Evolutionary conservation across 176 grass and related monocot species (phyloP).

Genomic region (Poa annua): DNA sequence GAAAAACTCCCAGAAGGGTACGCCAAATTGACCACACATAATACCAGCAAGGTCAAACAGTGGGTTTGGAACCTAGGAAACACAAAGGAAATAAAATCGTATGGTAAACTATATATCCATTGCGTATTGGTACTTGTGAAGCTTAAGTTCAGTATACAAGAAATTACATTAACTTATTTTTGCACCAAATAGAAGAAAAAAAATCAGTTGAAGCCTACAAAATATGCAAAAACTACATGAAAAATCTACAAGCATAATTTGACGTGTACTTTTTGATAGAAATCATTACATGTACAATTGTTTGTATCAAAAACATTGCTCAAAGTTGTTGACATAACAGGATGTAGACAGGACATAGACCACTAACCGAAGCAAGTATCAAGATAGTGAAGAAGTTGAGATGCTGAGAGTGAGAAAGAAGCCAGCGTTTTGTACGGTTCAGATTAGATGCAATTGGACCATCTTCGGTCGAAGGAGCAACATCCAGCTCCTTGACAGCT

Average conservation of each 20-base stretch:
- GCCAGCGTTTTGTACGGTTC: conserved; percentile 74
- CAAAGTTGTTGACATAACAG: conserved; percentile 2
- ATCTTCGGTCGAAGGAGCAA: conserved; percentile 61
- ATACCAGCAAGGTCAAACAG: conserved; percentile 98
- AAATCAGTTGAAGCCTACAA: background rate
- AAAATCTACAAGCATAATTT: conserved; percentile 7
- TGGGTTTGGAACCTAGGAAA: conserved; percentile 82
- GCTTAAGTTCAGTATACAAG: background rate
- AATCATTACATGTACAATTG: background rate
- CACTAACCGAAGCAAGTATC: conserved; percentile 88
- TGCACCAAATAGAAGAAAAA: conserved; percentile 28
- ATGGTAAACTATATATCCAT: conserved; percentile 7
- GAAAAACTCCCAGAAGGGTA: conserved; percentile 98
- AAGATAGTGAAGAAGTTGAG: conserved; percentile 95
- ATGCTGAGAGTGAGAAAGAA: conserved; percentile 83
- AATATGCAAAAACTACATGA: background rate
- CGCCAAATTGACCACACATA: conserved; percentile 98
- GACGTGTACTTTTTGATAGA: background rate
- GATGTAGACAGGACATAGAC: conserved; percentile 14
- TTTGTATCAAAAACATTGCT: background rate
- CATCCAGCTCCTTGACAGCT: conserved; percentile 72
- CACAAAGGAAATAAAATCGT: conserved; percentile 19
- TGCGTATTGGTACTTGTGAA: background rate
- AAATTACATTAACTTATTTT: conserved; percentile 16
- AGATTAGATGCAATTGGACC: conserved; percentile 67